Base-by-base conservation (phyloP, 2,329 filamentous ascomycete species). In the Colletotrichum sp. region DNA sequence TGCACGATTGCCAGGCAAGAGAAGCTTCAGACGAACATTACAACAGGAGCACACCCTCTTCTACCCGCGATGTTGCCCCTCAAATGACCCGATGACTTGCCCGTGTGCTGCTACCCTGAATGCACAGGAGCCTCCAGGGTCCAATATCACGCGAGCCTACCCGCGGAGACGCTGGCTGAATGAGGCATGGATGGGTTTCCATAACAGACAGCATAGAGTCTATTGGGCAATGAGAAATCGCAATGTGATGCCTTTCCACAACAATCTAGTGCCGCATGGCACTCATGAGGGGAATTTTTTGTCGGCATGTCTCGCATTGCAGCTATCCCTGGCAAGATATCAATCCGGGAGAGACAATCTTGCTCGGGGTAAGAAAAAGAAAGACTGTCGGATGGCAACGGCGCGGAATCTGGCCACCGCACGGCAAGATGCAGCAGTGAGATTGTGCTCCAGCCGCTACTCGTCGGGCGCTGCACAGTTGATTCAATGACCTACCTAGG, bases 21-120 rank as follows among this genome's bases (percentile, higher is more conserved):
- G 72, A 71, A 62, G 72, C 69, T 75, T 61, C 61, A 75, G 68
- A 71, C 34, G 61, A 71, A 71, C 52, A 43, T 64, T 18, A 32
- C 61, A 52, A 21, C 13, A 38, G 28, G 30, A 66, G 36, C 52
- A 71, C 36, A 55, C 58, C 38, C 18, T 55, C 69, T 65, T 62
- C 68, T 43, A 24, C 38, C 34, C 18, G 38, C 26, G 36, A 66
- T 48, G 52, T 66, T 71, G 36, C 52, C 28, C 28, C 24, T 12
- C 58, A 24, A 21, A 12, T 24, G 34, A 36, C 52, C 55, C 28
- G 48, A 43, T 73, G 58, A 60, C 71, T 74, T 52, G 43, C n/a
- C 43, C 43, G 71, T 55, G 68, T 58, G 32, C 34, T 68, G 21
- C 66, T 60, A 38, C 60, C 38, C 43, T 71, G 58, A 34, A 56